Evolutionary conservation across 2,329 filamentous ascomycete species (phyloP).

Genomic region (Cordyceps militaris): DNA sequence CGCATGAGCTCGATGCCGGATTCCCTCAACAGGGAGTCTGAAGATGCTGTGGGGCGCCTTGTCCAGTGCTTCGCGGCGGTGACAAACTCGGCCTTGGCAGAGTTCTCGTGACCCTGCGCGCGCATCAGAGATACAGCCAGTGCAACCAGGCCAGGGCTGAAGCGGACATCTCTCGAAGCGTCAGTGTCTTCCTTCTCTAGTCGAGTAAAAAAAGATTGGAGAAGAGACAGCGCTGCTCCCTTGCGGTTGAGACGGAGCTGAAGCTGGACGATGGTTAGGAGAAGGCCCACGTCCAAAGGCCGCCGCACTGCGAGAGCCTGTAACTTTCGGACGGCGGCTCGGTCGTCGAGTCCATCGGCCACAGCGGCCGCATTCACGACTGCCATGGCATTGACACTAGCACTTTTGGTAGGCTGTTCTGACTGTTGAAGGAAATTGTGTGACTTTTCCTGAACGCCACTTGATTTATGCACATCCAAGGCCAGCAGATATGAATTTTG

Average conservation of each 20-base stretch:
- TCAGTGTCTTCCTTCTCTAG: constrained; percentile 56
- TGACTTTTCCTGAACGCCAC: constrained; percentile 49
- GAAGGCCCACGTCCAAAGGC: constrained; percentile 72
- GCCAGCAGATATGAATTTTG: constrained; percentile 59
- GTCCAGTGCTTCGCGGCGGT: constrained; percentile 80
- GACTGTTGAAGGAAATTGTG: constrained; percentile 30
- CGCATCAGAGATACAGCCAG: constrained; percentile 73
- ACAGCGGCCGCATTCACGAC: constrained; percentile 65
- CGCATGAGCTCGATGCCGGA: constrained; percentile 77
- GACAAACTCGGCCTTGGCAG: constrained; percentile 65
- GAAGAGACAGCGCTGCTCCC: constrained; percentile 63
- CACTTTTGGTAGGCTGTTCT: constrained; percentile 22
- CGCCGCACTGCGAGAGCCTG: constrained; percentile 63
- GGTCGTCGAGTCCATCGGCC: constrained; percentile 52
- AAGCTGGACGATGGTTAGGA: constrained; percentile 74
- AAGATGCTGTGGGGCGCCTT: constrained; percentile 38
- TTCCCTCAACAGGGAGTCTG: constrained; percentile 66
- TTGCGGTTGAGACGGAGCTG: constrained; percentile 67
- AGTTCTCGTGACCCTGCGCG: constrained; percentile 63
- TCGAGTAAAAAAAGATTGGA: constrained; percentile 68
- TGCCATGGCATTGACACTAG: constrained; percentile 36
- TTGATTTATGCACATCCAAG: constrained; percentile 60
- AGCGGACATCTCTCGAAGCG: constrained; percentile 62
- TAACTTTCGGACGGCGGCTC: constrained; percentile 62
- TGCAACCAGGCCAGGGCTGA: constrained; percentile 77